phyloP scores from a whole-genome alignment of 2,329 filamentous ascomycete genomes.

The Ciborinia camelliae region DNA sequence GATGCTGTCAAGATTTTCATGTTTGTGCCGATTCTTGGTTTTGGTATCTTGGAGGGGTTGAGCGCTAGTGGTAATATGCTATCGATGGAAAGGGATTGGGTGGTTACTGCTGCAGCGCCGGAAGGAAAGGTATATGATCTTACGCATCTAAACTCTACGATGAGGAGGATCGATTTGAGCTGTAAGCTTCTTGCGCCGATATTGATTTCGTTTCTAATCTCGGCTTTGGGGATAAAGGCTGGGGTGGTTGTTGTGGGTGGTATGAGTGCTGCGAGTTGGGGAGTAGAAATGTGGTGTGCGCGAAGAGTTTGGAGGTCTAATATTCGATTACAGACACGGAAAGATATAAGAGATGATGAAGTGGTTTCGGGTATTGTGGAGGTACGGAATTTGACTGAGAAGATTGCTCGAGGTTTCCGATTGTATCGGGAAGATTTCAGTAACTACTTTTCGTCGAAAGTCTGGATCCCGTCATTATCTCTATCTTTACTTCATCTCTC shows the following conservation, averaged over 20 bases:
- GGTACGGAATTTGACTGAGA: background rate
- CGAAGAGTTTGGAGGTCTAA: conserved; percentile 42
- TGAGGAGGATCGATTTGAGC: conserved; percentile 55
- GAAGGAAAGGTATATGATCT: conserved; percentile 39
- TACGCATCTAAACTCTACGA: conserved; percentile 49
- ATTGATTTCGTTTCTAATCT: conserved; percentile 47
- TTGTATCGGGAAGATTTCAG: conserved; percentile 37
- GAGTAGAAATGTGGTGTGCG: conserved; percentile 42
- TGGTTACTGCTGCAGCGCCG: conserved; percentile 40
- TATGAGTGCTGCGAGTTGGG: conserved; percentile 44
- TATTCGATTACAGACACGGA: conserved; percentile 33
- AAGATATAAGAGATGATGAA: conserved; percentile 22
- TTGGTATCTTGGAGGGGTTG: conserved; percentile 44
- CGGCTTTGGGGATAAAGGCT: conserved; percentile 41
- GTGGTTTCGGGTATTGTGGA: background rate
- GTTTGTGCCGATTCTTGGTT: conserved; percentile 40
- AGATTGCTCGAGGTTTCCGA: conserved; percentile 17
- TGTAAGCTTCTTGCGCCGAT: conserved; percentile 55
- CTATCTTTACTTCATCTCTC: conserved; percentile 52
- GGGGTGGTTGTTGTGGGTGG: conserved; percentile 47
- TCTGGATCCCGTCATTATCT: conserved; percentile 48
- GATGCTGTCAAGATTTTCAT: conserved; percentile 33
- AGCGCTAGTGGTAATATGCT: conserved; percentile 44
- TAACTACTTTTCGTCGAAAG: conserved; percentile 40
- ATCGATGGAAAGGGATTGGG: conserved; percentile 49